Percentiles rank a stretch among this genome's conserved stretches.
Conservation (phyloP, 306 rosid genomes). For the Fagus sylvatica region DNA sequence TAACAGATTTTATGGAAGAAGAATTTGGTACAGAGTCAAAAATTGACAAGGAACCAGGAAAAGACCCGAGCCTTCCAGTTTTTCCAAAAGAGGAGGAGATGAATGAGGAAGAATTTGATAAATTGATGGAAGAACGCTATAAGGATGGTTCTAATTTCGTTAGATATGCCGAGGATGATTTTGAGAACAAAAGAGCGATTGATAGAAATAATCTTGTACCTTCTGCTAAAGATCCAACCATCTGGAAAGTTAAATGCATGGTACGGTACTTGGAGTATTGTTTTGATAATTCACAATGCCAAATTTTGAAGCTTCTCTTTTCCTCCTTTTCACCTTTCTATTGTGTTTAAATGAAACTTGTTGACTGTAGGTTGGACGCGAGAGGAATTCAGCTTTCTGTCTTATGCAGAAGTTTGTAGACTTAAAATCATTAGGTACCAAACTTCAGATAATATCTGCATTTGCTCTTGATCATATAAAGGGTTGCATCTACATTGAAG, state of each 20-base stretch:
- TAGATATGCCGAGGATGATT: conserved; percentile 57
- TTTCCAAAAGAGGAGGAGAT: conserved; percentile 80
- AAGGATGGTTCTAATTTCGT: conserved; percentile 36
- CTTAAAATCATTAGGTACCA: conserved; percentile 66
- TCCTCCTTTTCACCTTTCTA: conserved; percentile 1
- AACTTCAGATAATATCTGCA: conserved; percentile 73
- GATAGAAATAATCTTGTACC: conserved; percentile 38
- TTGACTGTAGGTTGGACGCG: conserved; percentile 83
- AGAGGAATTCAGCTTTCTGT: conserved; percentile 76
- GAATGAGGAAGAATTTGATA: conserved; percentile 79
- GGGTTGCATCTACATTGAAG: conserved; percentile 81
- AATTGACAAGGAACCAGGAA: conserved; percentile 38
- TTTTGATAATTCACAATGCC: conserved; percentile 9
- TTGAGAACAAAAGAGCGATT: conserved; percentile 55
- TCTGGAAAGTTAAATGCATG: conserved; percentile 96
- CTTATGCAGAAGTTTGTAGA: conserved; percentile 96
- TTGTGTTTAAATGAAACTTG: conserved; percentile 4
- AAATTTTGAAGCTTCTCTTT: not conserved
- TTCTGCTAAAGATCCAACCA: conserved; percentile 45
- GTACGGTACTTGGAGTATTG: conserved; percentile 40
- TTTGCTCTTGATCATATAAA: conserved; percentile 82
- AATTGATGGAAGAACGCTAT: conserved; percentile 70
- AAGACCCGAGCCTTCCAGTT: conserved; percentile 41
- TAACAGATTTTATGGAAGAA: conserved; percentile 58
- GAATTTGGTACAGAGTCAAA: conserved; percentile 40